Evolutionary conservation across 1,139 yeast genomes (phyloP).

Genomic region (Yamadazyma triangularis): DNA sequence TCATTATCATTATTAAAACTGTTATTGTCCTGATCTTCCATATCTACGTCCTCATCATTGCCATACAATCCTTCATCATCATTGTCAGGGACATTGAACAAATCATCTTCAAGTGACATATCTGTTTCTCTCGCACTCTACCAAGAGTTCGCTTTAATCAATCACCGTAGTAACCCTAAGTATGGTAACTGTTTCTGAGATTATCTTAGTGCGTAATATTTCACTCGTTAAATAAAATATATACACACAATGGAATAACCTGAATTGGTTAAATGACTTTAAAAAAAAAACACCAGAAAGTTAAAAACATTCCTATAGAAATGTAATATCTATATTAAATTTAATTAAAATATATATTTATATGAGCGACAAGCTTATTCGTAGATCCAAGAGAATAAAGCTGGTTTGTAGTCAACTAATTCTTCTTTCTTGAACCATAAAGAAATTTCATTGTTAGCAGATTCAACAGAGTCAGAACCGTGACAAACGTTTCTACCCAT

Average conservation of each 20-base stretch:
- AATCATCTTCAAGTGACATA: constrained; percentile 16
- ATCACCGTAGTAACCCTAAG: too few relatives aligned
- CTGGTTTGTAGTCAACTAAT: constrained; percentile 86
- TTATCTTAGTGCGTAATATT: too few relatives aligned
- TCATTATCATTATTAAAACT: constrained; percentile 10
- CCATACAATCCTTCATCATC: constrained; percentile 23
- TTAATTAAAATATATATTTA: too few relatives aligned
- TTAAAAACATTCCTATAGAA: too few relatives aligned
- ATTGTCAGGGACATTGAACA: constrained; percentile 17
- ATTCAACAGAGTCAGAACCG: constrained; percentile 99
- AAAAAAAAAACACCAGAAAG: too few relatives aligned
- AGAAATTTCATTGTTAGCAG: constrained; percentile 91
- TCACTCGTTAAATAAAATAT: too few relatives aligned
- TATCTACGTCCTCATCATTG: constrained; percentile 11
- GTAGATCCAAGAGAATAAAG: constrained; percentile 86
- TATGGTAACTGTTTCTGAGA: too few relatives aligned
- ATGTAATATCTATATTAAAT: too few relatives aligned
- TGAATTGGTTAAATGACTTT: too few relatives aligned
- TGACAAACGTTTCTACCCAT: constrained; percentile 99
- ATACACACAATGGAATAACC: too few relatives aligned
- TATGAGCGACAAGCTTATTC: constrained; percentile 45
- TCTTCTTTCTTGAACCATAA: constrained; percentile 99
- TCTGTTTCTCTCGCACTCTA: too few relatives aligned
- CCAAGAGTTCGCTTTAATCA: too few relatives aligned
- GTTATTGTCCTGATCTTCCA: constrained; percentile 7